phyloP scores from a whole-genome alignment of 2,329 filamentous ascomycete genomes.

The Colletotrichum lupini region DNA sequence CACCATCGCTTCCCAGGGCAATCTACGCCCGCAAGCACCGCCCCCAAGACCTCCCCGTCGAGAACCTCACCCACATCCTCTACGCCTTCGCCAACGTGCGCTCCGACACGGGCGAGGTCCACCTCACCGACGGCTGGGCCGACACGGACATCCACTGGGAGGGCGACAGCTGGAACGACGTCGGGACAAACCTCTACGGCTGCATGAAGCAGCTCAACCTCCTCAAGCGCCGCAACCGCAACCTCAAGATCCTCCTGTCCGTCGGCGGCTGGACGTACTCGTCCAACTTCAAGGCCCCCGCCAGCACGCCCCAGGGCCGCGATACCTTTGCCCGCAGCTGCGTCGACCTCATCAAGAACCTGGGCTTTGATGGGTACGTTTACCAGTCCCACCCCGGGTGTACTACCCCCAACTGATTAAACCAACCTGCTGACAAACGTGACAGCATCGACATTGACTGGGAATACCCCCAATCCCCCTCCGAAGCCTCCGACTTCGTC shows the following conservation, averaged over 20 bases:
- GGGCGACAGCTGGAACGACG: conserved; percentile 76
- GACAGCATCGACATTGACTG: conserved; percentile 70
- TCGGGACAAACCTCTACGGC: conserved; percentile 85
- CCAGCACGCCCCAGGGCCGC: conserved; percentile 76
- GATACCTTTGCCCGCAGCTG: conserved; percentile 78
- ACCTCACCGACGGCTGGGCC: conserved; percentile 71
- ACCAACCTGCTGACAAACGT: background rate
- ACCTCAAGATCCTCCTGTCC: conserved; percentile 86
- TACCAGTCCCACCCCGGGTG: too few species aligned
- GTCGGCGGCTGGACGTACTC: conserved; percentile 96
- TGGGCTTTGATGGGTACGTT: conserved; percentile 75
- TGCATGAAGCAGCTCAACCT: conserved; percentile 90
- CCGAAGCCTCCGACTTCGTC: conserved; percentile 69
- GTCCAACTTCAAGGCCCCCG: conserved; percentile 81
- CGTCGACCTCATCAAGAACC: conserved; percentile 80
- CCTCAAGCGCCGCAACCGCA: conserved; percentile 82
- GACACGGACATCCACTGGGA: conserved; percentile 80
- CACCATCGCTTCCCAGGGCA: conserved; percentile 59
- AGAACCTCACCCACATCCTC: conserved; percentile 88
- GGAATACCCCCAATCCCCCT: conserved; percentile 70
- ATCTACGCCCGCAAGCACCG: conserved; percentile 88
- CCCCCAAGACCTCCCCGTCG: conserved; percentile 84
- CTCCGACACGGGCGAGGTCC: conserved; percentile 81
- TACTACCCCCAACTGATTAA: background rate
- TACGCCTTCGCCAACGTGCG: conserved; percentile 92